Conservation (phyloP, 768 basidiomycete species). For the Hysterangium stoloniferum region DNA sequence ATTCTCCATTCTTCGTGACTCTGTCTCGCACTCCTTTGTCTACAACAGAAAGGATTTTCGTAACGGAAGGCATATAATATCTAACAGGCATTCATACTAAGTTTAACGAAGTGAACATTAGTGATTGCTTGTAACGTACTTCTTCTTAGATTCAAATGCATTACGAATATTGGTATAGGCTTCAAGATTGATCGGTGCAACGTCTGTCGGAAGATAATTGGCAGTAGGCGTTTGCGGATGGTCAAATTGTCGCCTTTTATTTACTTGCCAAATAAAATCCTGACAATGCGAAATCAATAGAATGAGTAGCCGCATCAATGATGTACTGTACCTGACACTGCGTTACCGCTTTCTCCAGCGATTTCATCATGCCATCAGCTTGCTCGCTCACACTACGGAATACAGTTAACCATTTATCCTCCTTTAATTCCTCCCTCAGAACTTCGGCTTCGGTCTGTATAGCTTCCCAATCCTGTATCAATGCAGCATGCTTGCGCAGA, state of each 20-base stretch:
- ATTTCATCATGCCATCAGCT: conserved; percentile 96
- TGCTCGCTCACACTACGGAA: conserved; percentile 92
- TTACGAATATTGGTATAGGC: conserved; percentile 59
- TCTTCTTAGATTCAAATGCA: conserved; percentile 83
- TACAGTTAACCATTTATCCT: conserved; percentile 94
- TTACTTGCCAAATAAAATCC: conserved; percentile 85
- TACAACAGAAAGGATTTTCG: conserved; percentile 87
- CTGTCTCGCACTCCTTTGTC: conserved; percentile 91
- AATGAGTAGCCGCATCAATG: background rate
- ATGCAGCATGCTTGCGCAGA: conserved; percentile 64
- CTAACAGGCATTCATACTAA: conserved; percentile 32
- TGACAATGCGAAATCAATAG: conserved; percentile 20
- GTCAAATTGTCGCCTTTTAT: conserved; percentile 34
- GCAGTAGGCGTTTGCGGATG: conserved; percentile 30
- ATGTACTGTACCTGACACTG: conserved; percentile 66
- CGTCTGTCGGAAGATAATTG: conserved; percentile 31
- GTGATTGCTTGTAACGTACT: conserved; percentile 39
- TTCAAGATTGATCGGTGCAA: conserved; percentile 47
- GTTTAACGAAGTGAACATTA: conserved; percentile 1
- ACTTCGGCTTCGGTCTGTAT: conserved; percentile 75
- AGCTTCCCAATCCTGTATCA: conserved; percentile 73
- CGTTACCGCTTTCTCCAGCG: conserved; percentile 86
- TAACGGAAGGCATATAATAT: conserved; percentile 91
- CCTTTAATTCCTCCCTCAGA: conserved; percentile 86
- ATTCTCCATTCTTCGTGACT: conserved; percentile 95